These are phyloP conservation scores for Penicillium sp. DNA, from an alignment of 2,329 filamentous ascomycete genomes.

Conservation along the genomic window DNA sequence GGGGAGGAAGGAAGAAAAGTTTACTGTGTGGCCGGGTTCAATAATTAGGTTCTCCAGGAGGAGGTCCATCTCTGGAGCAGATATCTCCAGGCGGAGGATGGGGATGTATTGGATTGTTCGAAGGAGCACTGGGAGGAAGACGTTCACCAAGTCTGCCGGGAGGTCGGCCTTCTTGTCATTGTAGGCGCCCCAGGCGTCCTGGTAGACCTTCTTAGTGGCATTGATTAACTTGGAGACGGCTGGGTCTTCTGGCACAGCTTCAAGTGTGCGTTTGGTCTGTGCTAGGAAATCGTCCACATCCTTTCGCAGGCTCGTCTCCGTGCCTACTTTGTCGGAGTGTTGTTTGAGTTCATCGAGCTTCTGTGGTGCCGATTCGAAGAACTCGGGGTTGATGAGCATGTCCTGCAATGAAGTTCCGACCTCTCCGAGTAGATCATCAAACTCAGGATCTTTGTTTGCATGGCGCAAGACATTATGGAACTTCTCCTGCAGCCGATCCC, in stretches of 20 bases:
- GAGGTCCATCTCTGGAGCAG: conserved; percentile 78
- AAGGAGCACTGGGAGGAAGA: conserved; percentile 77
- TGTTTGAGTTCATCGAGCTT: conserved; percentile 61
- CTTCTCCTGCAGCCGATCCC: conserved; percentile 69
- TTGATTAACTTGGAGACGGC: conserved; percentile 69
- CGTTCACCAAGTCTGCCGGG: conserved; percentile 71
- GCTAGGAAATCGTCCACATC: conserved; percentile 72
- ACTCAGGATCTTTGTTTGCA: conserved; percentile 74
- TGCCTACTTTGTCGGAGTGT: conserved; percentile 59
- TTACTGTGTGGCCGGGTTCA: conserved; percentile 80
- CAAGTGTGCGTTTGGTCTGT: conserved; percentile 67
- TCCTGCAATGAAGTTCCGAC: conserved; percentile 73
- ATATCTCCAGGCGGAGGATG: conserved; percentile 85
- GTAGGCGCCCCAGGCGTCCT: conserved; percentile 67
- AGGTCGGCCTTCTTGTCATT: conserved; percentile 68
- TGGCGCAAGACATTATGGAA: conserved; percentile 73
- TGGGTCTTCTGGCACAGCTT: conserved; percentile 68
- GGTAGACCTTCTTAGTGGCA: conserved; percentile 66
- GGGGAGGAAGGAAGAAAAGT: conserved; percentile 84
- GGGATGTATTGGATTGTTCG: conserved; percentile 81
- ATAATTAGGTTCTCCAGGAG: conserved; percentile 87
- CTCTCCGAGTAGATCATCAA: conserved; percentile 73
- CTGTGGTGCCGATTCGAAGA: conserved; percentile 73
- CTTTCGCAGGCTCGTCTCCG: conserved; percentile 66
- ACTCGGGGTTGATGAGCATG: conserved; percentile 80